These are phyloP conservation scores for Saccharomycopsis guyanensis DNA, from an alignment of 805 yeast species.

Conservation along the genomic window DNA sequence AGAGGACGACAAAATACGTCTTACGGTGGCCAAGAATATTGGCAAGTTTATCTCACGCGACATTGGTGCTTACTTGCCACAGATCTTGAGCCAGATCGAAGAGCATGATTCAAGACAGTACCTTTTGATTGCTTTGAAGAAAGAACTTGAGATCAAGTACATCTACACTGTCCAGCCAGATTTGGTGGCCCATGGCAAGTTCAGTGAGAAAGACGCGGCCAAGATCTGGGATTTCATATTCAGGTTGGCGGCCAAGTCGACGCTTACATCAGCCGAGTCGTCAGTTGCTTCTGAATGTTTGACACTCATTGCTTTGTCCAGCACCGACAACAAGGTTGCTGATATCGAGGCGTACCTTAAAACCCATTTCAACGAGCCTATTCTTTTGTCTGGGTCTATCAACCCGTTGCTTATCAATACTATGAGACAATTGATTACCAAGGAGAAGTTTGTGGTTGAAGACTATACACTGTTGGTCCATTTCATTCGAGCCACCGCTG, in stretches of 20 bases:
- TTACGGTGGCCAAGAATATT: constrained; percentile 45
- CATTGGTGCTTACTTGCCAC: constrained; percentile 31
- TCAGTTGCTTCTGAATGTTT: constrained; percentile 25
- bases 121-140: constrained; percentile 29
- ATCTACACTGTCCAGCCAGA: constrained; percentile 1
- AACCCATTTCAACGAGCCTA: background rate
- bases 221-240: constrained; percentile 9
- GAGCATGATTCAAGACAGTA: constrained; percentile 22
- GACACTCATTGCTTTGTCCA: constrained; percentile 20
- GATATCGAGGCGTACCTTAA: background rate
- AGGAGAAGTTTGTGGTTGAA: constrained; percentile 21
- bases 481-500: constrained; percentile 25
- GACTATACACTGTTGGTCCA: constrained; percentile 24
- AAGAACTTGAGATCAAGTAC: constrained; percentile 23
- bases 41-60: constrained; percentile 42
- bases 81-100: constrained; percentile 29
- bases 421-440: constrained; percentile 10
- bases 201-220: background rate
- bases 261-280: constrained; percentile 17
- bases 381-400: background rate
- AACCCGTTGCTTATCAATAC: constrained; percentile 10
- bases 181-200: constrained; percentile 1
- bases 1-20: constrained; percentile 28
- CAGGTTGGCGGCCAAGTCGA: constrained; percentile 4
- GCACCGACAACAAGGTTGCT: background rate